A percentile compares a stretch with the other conserved stretches of the same genome.
Evolutionary conservation across 75 land plant species (phyloP).

Genomic region (Picea glauca): DNA sequence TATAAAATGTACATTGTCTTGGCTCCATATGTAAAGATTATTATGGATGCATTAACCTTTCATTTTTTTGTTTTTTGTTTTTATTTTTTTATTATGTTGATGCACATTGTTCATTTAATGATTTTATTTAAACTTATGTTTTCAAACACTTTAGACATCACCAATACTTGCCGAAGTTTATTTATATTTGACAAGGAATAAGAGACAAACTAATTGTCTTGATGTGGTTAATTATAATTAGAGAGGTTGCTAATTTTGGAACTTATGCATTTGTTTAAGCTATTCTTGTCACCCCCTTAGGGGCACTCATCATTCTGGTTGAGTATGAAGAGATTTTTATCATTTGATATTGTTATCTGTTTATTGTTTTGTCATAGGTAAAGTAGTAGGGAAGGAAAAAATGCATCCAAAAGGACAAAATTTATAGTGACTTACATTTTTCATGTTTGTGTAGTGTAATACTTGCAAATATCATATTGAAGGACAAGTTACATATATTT

Average conservation of each 20-base stretch:
- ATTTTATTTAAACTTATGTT: background rate
- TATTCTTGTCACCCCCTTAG: slow-evolving; percentile 74
- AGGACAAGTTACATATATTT: slow-evolving; percentile 69
- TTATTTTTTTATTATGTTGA: background rate
- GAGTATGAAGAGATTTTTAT: slow-evolving; percentile 33
- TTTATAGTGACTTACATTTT: background rate
- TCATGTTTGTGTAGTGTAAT: slow-evolving; percentile 51
- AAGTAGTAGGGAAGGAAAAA: background rate
- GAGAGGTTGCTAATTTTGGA: slow-evolving; percentile 73
- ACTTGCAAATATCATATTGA: slow-evolving; percentile 80
- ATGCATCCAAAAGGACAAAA: background rate
- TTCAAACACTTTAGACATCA: background rate
- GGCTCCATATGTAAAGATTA: too few species aligned
- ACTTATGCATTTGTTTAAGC: slow-evolving; percentile 84
- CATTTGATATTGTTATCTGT: background rate
- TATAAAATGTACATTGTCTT: too few species aligned
- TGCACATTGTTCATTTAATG: background rate
- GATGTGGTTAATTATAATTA: slow-evolving; percentile 14
- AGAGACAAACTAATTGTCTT: background rate
- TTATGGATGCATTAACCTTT: background rate
- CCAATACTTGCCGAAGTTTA: background rate
- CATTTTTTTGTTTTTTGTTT: too few species aligned
- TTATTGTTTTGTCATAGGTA: background rate
- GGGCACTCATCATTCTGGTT: slow-evolving; percentile 75
- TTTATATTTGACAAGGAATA: background rate